Evolutionary conservation across 371 early-diverging fungal genomes (phyloP), one percentile per base, ranked within the genome.

Genomic region (Rhizopus delemar): DNA sequence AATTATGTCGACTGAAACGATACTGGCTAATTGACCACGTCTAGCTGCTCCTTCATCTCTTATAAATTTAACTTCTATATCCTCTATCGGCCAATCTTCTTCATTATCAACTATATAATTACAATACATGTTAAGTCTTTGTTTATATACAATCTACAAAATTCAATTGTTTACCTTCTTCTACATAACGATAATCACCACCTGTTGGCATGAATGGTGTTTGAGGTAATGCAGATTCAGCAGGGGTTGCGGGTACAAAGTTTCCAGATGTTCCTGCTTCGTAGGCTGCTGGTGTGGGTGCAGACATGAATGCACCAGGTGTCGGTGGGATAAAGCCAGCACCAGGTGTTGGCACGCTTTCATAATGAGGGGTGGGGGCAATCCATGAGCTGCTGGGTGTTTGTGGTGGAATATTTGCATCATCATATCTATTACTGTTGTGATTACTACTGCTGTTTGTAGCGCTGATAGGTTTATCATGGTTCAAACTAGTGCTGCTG

Each of bases 171-270:
- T 60, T 75, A 71, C 74, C 71, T 60, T 75, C 75, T 45, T 74
- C 80, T 2, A 73, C 66, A 57, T 74, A 61, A 46, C 74, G 53
- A 60, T 80, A 77, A 63, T 85, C 81, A 55, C 80, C 75, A 54
- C 84, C 73, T 7, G 77, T 83, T n/a, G 86, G 82, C 76, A 84
- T 80, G 57, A 84, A 85, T 0, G 88, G 88, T 64, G 83, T 82
- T 66, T 81, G 83, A 53, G 86, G 74, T 65, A 82, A 72, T 35
- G 71, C 69, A 11, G 75, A 80, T 7, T 46, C 46, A 12, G 82
- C 83, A 3, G 83, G 85, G 9, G 84, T 82, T 0, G 82, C 71
- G 12, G 84, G 81, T 22, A 78, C 67, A 62, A 76, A 74, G 46
- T 70, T 69, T 41, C 70, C 69, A 28, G 70, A 64, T 32, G 71